Conservation (phyloP, 2,329 filamentous ascomycete species). For the Emericellopsis atlantica region DNA sequence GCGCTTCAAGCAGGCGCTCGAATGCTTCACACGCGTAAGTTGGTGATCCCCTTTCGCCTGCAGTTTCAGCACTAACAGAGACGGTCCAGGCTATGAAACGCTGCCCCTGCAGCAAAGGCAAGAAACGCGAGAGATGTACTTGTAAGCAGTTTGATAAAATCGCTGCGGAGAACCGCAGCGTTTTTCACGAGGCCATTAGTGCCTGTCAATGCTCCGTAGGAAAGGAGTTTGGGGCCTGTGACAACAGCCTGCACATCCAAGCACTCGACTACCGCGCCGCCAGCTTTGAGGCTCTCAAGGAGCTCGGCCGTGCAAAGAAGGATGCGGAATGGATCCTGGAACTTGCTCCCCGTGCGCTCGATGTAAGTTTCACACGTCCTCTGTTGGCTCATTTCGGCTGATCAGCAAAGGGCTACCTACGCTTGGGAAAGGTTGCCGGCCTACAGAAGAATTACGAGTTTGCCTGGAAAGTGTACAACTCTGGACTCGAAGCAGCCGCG, state of each 20-base stretch:
- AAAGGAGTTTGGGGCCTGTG: constrained; percentile 24
- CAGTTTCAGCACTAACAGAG: neutral
- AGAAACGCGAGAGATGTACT: constrained; percentile 20
- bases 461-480: constrained; percentile 25
- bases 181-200: constrained; percentile 28
- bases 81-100: constrained; percentile 19
- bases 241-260: constrained; percentile 21
- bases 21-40: constrained; percentile 5
- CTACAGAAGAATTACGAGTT: constrained; percentile 22
- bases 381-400: constrained; percentile 2
- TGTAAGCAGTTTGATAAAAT: constrained; percentile 26
- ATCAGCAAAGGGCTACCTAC: constrained; percentile 23
- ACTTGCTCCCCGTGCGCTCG: constrained; percentile 23
- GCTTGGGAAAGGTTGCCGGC: constrained; percentile 24
- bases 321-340: constrained; percentile 30
- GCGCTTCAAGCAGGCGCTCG: constrained; percentile 4
- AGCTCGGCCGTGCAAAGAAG: constrained; percentile 21
- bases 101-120: constrained; percentile 19
- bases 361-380: constrained; percentile 14
- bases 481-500: constrained; percentile 19
- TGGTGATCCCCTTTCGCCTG: neutral
- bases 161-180: constrained; percentile 17
- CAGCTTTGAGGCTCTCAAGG: constrained; percentile 22
- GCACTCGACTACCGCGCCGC: constrained; percentile 27
- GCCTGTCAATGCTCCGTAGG: constrained; percentile 22